A percentile compares a stretch with the other conserved stretches of the same genome.
Evolutionary conservation across 1,284 basidiomycete species (phyloP).

Genomic region (Filobasidium uniguttulatum): DNA sequence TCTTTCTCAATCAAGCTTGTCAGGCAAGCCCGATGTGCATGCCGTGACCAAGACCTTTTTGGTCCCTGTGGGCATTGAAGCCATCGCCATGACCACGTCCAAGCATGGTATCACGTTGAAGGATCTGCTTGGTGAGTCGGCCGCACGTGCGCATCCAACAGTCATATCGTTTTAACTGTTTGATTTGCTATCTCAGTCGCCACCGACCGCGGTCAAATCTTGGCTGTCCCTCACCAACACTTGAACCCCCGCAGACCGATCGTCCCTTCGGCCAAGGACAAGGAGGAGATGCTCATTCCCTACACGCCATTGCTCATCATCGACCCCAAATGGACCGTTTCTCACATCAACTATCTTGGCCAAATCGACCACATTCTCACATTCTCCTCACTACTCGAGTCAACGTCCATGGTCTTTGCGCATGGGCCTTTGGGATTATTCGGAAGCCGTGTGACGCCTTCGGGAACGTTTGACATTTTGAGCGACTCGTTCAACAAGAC

Average conservation of each 20-base stretch:
- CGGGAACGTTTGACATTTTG: conserved; percentile 84
- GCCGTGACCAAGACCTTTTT: conserved; percentile 58
- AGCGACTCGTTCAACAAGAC: conserved; percentile 83
- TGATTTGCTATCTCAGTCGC: conserved; percentile 50
- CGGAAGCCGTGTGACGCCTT: conserved; percentile 66
- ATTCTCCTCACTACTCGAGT: conserved; percentile 74
- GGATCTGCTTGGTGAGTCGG: conserved; percentile 60
- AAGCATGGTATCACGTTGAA: conserved; percentile 78
- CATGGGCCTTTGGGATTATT: conserved; percentile 83
- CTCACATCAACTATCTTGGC: conserved; percentile 59
- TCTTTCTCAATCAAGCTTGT: conserved; percentile 58
- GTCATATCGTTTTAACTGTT: neutral
- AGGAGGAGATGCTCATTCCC: conserved; percentile 70
- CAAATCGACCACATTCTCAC: conserved; percentile 45
- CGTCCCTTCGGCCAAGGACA: conserved; percentile 61
- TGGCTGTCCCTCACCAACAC: conserved; percentile 56
- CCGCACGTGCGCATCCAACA: neutral
- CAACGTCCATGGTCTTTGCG: conserved; percentile 75
- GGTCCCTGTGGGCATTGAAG: conserved; percentile 52
- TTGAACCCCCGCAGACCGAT: conserved; percentile 75
- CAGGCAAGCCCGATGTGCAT: conserved; percentile 43
- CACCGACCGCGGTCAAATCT: conserved; percentile 58
- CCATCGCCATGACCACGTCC: conserved; percentile 61
- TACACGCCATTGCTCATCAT: conserved; percentile 67
- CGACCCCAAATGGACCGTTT: conserved; percentile 60